Conservation (phyloP, 192 early-diverging fungal species). For the Thamnidium elegans region DNA sequence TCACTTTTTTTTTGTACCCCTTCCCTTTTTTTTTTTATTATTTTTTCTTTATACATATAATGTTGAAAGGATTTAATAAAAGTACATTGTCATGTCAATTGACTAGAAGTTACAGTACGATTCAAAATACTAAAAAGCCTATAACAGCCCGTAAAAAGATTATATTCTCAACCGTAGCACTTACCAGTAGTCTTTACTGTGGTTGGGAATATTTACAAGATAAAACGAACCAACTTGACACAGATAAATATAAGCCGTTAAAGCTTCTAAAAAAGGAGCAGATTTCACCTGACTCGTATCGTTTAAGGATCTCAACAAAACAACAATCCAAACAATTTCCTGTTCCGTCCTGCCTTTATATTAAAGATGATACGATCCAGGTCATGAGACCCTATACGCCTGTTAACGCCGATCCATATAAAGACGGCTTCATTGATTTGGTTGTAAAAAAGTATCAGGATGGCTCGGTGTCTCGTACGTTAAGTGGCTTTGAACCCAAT, state of each 20-base stretch:
- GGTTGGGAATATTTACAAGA: background rate
- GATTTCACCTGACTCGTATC: constrained; percentile 54
- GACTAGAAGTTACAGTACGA: background rate
- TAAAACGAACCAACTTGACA: constrained; percentile 25
- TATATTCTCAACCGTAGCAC: background rate
- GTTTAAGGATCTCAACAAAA: constrained; percentile 52
- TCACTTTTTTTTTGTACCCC: background rate
- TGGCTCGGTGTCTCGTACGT: constrained; percentile 63
- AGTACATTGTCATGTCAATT: background rate
- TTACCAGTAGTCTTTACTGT: background rate
- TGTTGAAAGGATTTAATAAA: constrained; percentile 6
- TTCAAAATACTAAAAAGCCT: background rate
- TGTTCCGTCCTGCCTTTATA: constrained; percentile 57
- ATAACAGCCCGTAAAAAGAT: background rate
- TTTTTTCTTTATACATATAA: background rate
- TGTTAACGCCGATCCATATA: constrained; percentile 43
- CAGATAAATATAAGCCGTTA: constrained; percentile 50
- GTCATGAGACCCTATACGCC: constrained; percentile 71
- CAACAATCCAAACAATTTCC: constrained; percentile 26
- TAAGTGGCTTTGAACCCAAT: constrained; percentile 50
- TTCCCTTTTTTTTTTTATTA: constrained; percentile 1
- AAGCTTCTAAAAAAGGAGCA: constrained; percentile 42
- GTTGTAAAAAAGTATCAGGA: constrained; percentile 63
- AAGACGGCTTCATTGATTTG: constrained; percentile 56
- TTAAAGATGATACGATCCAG: constrained; percentile 71